These are phyloP conservation scores for Monilinia fructigena DNA, from an alignment of 2,329 filamentous ascomycete species.

Conservation along the genomic window DNA sequence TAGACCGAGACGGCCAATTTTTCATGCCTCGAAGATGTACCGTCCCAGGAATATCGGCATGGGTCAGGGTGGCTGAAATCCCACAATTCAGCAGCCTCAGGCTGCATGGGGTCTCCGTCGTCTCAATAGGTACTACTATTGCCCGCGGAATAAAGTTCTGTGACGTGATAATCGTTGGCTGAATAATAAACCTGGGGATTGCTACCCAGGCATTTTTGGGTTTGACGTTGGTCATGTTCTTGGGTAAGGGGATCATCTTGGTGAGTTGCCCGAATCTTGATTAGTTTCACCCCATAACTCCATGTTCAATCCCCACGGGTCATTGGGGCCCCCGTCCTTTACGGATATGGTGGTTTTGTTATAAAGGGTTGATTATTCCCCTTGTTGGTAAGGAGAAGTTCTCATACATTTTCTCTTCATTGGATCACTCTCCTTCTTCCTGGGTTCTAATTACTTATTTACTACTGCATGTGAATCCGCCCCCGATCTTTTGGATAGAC, in stretches of 20 bases:
- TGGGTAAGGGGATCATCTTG: neutral
- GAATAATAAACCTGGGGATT: constrained; percentile 10
- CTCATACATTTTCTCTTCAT: neutral
- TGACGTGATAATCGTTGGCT: constrained; percentile 10
- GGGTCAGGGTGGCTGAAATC: neutral
- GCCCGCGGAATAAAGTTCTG: constrained; percentile 7
- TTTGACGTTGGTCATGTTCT: too few relatives aligned
- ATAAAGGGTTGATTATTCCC: constrained; percentile 14
- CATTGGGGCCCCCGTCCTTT: neutral
- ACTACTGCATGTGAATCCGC: constrained; percentile 8
- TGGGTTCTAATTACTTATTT: neutral
- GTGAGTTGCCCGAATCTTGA: neutral
- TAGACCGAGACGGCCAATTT: constrained; percentile 6
- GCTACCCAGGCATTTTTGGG: neutral
- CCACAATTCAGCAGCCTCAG: constrained; percentile 1
- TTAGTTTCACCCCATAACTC: neutral
- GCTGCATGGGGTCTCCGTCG: neutral
- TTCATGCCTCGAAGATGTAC: constrained; percentile 1
- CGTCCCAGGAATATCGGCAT: constrained; percentile 10
- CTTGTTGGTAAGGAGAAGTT: neutral
- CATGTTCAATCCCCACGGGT: constrained; percentile 4
- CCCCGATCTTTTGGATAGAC: neutral
- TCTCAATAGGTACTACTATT: neutral
- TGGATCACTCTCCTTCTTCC: neutral
- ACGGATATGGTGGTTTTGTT: neutral